Evolutionary conservation across 2,329 filamentous ascomycete species (phyloP).

Genomic region (Salinomyces thailandicus): DNA sequence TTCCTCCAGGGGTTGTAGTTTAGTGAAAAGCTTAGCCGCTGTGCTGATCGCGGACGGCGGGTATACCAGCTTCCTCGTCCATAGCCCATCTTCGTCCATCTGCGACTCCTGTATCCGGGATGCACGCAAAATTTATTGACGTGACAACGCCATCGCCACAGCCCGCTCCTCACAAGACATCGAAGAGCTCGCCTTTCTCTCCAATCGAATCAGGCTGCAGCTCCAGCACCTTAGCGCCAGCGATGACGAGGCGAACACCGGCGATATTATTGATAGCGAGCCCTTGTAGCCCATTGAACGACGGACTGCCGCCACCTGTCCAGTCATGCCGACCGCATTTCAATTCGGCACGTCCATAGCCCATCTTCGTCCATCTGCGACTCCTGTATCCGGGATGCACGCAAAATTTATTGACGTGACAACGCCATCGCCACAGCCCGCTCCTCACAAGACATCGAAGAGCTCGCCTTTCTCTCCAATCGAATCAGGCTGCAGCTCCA

Average conservation of each 20-base stretch:
- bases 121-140: too few relatives aligned
- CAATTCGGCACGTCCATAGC: slow-evolving; percentile 3
- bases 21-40: too few relatives aligned
- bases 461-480: not conserved
- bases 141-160: slow-evolving; percentile 2
- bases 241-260: slow-evolving; percentile 1
- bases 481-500: not conserved
- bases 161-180: slow-evolving; percentile 2
- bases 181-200: slow-evolving; percentile 1
- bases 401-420: too few relatives aligned
- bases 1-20: too few relatives aligned
- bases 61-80: too few relatives aligned
- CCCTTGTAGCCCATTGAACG: slow-evolving; percentile 1
- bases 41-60: too few relatives aligned
- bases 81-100: too few relatives aligned
- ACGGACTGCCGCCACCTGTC: slow-evolving; percentile 2
- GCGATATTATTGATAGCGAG: slow-evolving; percentile 2
- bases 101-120: too few relatives aligned
- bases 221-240: not conserved
- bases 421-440: too few relatives aligned
- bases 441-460: slow-evolving; percentile 2
- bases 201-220: not conserved
- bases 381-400: too few relatives aligned
- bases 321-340: slow-evolving; percentile 2
- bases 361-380: too few relatives aligned